phyloP scores from a whole-genome alignment of 1,139 yeast genomes.

The Geotrichum restrictum region DNA sequence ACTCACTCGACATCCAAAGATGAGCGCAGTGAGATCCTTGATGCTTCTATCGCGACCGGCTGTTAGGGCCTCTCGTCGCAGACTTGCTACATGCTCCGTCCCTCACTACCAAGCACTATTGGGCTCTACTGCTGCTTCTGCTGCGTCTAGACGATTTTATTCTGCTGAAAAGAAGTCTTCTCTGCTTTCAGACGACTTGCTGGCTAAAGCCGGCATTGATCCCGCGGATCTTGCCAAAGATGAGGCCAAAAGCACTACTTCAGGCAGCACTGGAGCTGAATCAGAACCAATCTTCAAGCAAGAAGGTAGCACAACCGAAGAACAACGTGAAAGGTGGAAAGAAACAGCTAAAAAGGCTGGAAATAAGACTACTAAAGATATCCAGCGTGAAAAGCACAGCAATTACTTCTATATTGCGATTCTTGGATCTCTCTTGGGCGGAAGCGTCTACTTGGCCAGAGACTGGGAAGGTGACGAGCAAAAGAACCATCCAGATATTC shows the following conservation, averaged over 20 bases:
- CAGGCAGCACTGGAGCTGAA: constrained; percentile 31
- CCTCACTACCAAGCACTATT: background rate
- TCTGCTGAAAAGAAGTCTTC: constrained; percentile 40
- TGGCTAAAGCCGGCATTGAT: constrained; percentile 81
- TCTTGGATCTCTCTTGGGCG: constrained; percentile 59
- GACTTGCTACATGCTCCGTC: background rate
- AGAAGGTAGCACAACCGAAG: constrained; percentile 26
- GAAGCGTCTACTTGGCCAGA: constrained; percentile 72
- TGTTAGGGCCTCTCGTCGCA: constrained; percentile 7
- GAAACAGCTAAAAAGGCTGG: constrained; percentile 39
- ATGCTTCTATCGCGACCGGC: constrained; percentile 11
- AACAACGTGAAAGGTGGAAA: constrained; percentile 36
- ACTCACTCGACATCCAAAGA: background rate
- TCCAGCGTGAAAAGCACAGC: constrained; percentile 47
- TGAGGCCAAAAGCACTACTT: constrained; percentile 26
- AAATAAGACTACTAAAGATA: constrained; percentile 64
- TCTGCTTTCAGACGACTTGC: constrained; percentile 73
- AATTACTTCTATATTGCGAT: constrained; percentile 42
- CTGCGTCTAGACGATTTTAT: constrained; percentile 2
- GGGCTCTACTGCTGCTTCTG: too few relatives aligned
- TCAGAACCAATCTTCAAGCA: constrained; percentile 17
- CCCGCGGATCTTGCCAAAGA: constrained; percentile 37
- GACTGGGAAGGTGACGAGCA: constrained; percentile 75
- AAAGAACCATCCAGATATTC: constrained; percentile 51
- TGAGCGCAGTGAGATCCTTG: constrained; percentile 11